Evolutionary conservation across 2,329 filamentous ascomycete genomes (phyloP).

Genomic region (Monosporascus ibericus): DNA sequence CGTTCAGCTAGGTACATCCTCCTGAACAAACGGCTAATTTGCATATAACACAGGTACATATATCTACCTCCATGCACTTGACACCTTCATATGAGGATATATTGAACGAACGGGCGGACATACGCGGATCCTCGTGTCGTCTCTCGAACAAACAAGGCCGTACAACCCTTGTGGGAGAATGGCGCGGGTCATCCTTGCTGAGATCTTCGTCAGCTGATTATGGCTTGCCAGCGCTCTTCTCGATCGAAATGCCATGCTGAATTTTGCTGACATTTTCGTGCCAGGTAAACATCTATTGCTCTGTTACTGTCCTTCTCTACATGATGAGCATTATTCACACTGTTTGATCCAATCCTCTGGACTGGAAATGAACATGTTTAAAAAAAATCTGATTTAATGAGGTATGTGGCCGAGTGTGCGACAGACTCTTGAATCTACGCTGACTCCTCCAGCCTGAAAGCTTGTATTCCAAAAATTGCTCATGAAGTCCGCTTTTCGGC

Average conservation of each 20-base stretch:
- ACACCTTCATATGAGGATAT: constrained; percentile 47
- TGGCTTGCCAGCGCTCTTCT: constrained; percentile 18
- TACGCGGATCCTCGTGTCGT: constrained; percentile 49
- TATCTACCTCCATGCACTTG: constrained; percentile 10
- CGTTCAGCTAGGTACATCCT: constrained; percentile 13
- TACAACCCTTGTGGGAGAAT: constrained; percentile 56
- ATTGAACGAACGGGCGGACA: constrained; percentile 68
- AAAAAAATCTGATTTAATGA: constrained; percentile 33
- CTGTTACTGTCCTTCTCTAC: constrained; percentile 6
- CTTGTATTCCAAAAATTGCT: constrained; percentile 1
- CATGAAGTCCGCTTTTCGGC: constrained; percentile 1
- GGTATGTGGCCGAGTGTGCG: constrained; percentile 16
- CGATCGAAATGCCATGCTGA: constrained; percentile 18
- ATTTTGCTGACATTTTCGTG: constrained; percentile 17
- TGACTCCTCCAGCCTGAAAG: constrained; percentile 23
- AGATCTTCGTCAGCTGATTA: constrained; percentile 59
- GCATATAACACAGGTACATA: constrained; percentile 37
- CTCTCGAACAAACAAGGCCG: constrained; percentile 49
- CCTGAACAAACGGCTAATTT: constrained; percentile 30
- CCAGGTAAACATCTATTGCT: constrained; percentile 20
- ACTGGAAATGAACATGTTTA: constrained; percentile 29
- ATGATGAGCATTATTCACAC: constrained; percentile 35
- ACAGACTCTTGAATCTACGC: constrained; percentile 1
- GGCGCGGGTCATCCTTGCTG: constrained; percentile 52
- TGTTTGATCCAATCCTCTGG: constrained; percentile 30